A percentile compares a stretch with the other conserved stretches of the same genome.
These are phyloP conservation scores for Pichia californica DNA, from an alignment of 805 yeast species.

Conservation along the genomic window DNA sequence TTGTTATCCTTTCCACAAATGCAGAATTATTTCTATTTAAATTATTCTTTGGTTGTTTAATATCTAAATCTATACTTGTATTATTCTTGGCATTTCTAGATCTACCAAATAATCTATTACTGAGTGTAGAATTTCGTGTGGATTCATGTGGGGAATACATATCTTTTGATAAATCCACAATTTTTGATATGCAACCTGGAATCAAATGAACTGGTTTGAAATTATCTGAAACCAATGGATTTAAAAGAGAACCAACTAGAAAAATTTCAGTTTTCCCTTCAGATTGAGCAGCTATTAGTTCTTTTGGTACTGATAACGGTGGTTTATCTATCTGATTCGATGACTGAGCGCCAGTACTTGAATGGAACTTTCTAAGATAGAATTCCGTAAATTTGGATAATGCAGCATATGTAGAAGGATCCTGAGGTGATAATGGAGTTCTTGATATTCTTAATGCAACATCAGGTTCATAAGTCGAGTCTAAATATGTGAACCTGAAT, in stretches of 20 bases:
- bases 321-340: constrained; percentile 38
- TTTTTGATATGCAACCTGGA: constrained; percentile 42
- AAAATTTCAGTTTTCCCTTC: constrained; percentile 29
- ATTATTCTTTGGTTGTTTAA: constrained; percentile 26
- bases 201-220: constrained; percentile 45
- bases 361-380: constrained; percentile 33
- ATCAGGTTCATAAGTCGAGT: constrained; percentile 28
- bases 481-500: constrained; percentile 28
- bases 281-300: constrained; percentile 26
- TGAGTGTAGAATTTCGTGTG: neutral
- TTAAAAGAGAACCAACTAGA: constrained; percentile 47
- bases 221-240: constrained; percentile 47
- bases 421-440: constrained; percentile 31
- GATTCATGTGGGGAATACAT: neutral
- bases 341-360: constrained; percentile 30
- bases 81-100: neutral
- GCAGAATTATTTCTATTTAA: constrained; percentile 29
- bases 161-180: constrained; percentile 19
- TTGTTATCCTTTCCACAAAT: constrained; percentile 29
- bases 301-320: constrained; percentile 26
- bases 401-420: constrained; percentile 48
- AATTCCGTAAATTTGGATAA: constrained; percentile 43
- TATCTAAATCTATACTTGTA: neutral
- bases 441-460: constrained; percentile 29
- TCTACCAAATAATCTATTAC: constrained; percentile 6